Base-by-base conservation (phyloP, 1,284 basidiomycete genomes). In the Malassezia psittaci region DNA sequence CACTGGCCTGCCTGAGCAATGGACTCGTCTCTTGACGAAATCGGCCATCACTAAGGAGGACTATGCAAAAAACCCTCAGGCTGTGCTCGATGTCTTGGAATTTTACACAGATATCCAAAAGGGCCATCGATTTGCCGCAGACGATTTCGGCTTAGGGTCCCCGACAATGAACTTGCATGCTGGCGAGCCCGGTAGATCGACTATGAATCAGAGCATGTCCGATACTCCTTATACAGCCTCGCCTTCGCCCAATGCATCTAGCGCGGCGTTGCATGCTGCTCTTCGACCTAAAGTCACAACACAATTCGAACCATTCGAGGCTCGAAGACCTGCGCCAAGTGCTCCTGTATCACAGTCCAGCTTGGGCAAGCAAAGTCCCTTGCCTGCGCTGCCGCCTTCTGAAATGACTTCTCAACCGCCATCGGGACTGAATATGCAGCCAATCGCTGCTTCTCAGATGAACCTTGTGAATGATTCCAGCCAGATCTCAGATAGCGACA, bases 51-150 rank as follows among this genome's bases (percentile, higher is more conserved):
- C 93, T 1, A 86, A 89, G 54, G 93, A 96, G 77, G 93, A 98
- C 75, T 96, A 96, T 59, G 89, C 88, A 11, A 88, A 87, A 74
- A 87, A 98, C 71, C 93, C 93, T 0, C 91, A 96, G 69, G 93
- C 93, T 0, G 93, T 98, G 13, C 80, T 96, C 15, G 93, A 96
- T 63, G 93, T 96, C 0, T 84, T 98, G 55, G 90, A 96, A 71
- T 98, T 96, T 78, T 96, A 96, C 77, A 96, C 91, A 12, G 89
- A 94, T 74, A 90, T 90, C 67, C 90, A 96, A 78, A 90, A 90
- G 75, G 35, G 47, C 16, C 43, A 45, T 16, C 83, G 86, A n/a
- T 21, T 16, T 1, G 87, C 87, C 59, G 77, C 86, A 69, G 88
- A 91, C 67, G 84, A 85, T 29, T 76, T 68, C 48, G 72, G 72